A percentile compares a stretch with the other conserved stretches of the same genome.
These are phyloP conservation scores for Marasmius sp. DNA, from an alignment of 1,284 basidiomycete species.

Conservation along the genomic window DNA sequence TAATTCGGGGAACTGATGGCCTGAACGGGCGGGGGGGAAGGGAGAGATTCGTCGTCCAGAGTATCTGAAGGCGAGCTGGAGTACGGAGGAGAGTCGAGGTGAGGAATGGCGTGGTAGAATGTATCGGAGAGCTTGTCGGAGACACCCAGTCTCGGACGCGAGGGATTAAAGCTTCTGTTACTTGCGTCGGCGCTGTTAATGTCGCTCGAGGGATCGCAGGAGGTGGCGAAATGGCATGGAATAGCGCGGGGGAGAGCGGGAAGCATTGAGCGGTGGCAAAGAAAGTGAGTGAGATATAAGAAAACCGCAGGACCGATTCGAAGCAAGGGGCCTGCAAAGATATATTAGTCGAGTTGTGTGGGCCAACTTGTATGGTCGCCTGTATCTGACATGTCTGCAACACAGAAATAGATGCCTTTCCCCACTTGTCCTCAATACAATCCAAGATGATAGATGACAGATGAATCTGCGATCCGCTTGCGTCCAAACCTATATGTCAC, in stretches of 20 bases:
- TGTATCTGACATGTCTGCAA: too few species aligned
- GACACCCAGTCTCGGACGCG: conserved; percentile 5
- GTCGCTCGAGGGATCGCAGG: neutral
- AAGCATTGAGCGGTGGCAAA: neutral
- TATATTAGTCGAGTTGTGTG: too few species aligned
- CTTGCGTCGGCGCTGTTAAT: neutral
- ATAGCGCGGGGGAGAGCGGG: conserved; percentile 1
- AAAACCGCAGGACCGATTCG: too few species aligned
- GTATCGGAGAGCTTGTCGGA: conserved; percentile 4
- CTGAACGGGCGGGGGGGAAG: conserved; percentile 30
- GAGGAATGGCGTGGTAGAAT: conserved; percentile 8
- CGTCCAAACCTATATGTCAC: neutral
- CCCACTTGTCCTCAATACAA: too few species aligned
- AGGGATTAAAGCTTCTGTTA: neutral
- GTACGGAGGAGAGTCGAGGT: conserved; percentile 26
- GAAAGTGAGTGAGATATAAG: neutral
- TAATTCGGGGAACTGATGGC: conserved; percentile 20
- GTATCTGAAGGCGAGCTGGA: conserved; percentile 30
- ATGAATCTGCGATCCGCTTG: too few species aligned
- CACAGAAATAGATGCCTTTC: too few species aligned
- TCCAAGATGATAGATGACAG: too few species aligned
- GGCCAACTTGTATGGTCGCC: too few species aligned
- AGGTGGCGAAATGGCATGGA: neutral
- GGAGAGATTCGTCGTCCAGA: conserved; percentile 30
- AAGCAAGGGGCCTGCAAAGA: too few species aligned